Percentiles rank a stretch among this genome's conserved stretches.
Evolutionary conservation across 2,329 filamentous ascomycete species (phyloP).

Genomic region (Fusarium sterilihyphosum): DNA sequence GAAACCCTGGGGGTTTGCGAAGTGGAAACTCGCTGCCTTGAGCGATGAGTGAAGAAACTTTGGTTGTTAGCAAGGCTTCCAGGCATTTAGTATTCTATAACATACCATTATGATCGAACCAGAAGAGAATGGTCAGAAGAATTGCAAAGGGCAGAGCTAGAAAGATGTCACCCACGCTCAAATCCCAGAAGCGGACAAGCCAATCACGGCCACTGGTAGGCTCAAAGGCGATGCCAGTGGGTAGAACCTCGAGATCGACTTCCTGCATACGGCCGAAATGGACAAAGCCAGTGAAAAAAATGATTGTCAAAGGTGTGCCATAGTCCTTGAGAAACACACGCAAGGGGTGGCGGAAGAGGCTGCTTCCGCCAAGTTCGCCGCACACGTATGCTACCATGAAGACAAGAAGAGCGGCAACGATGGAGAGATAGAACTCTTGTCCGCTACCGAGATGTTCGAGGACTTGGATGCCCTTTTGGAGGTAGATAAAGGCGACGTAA

Average conservation of each 20-base stretch:
- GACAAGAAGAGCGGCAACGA: constrained; percentile 80
- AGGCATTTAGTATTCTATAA: background rate
- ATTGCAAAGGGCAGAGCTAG: constrained; percentile 88
- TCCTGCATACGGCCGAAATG: constrained; percentile 84
- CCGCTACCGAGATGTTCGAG: constrained; percentile 76
- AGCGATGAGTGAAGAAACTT: constrained; percentile 81
- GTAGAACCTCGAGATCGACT: constrained; percentile 75
- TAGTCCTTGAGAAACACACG: constrained; percentile 91
- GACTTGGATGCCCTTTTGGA: constrained; percentile 91
- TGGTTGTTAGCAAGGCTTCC: background rate
- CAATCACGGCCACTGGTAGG: constrained; percentile 79
- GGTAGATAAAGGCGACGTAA: constrained; percentile 91
- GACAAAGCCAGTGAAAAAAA: constrained; percentile 92
- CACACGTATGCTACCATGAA: constrained; percentile 80
- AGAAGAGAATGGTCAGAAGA: constrained; percentile 85
- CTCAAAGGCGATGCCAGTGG: constrained; percentile 80
- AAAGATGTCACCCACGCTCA: constrained; percentile 78
- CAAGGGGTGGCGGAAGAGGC: constrained; percentile 77
- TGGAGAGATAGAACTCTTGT: constrained; percentile 79
- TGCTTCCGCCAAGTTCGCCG: constrained; percentile 74
- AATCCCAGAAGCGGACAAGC: constrained; percentile 85
- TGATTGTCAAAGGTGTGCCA: constrained; percentile 81
- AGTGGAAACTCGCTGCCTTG: constrained; percentile 86
- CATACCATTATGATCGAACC: constrained; percentile 87
- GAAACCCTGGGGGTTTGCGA: constrained; percentile 82